Base-by-base conservation (phyloP, 768 basidiomycete genomes). In the Rhodotorula babjevae region DNA sequence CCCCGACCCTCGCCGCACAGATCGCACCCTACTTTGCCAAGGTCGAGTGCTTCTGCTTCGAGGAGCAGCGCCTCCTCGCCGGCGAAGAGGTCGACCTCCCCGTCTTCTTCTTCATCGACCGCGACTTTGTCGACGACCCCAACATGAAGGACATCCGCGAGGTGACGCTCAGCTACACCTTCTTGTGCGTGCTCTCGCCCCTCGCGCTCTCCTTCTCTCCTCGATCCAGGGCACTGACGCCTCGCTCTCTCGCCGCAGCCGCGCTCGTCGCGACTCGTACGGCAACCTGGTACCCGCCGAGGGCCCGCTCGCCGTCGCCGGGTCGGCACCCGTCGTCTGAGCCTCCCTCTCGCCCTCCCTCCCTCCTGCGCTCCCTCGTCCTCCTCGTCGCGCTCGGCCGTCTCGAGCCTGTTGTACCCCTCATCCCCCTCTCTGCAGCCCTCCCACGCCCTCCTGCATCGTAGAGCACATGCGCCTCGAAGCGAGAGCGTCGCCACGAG, bases 31-130 rank as follows among this genome's bases (percentile, higher is more conserved):
- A 98, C 81, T 99, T 99, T 79, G 93, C 94, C 63, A 99, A 99
- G 83, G 93, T 99, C 21, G 96, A 99, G 81, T 99, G 96, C 77
- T 99, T 99, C 84, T 99, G 96, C 82, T 99, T 99, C 77, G 96
- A 99, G 81, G 96, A 99, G 80, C 96, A 99, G 82, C 90, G 89
- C 77, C 86, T 99, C 18, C 84, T 96, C 36, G 93, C 94, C 0
- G 89, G 90, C 42, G 96, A 99, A 82, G 93, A 97, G 82, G 90
- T 99, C 47, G 96, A 99, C 81, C 92, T 99, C 86, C 96, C 96
- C 6, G 85, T 99, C 29, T 86, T 99, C 67, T 99, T 99, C 84
- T 99, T 99, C 84, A 95, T 99, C 77, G 96, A 99, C 84, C 91
- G 92, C 75, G 96, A 98, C 80, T 88, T 96, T 66, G 84, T 94